Percentiles rank a stretch among this genome's conserved stretches.
Conservation (phyloP, 2,329 filamentous ascomycete species). For the Aspergillus hortae region DNA sequence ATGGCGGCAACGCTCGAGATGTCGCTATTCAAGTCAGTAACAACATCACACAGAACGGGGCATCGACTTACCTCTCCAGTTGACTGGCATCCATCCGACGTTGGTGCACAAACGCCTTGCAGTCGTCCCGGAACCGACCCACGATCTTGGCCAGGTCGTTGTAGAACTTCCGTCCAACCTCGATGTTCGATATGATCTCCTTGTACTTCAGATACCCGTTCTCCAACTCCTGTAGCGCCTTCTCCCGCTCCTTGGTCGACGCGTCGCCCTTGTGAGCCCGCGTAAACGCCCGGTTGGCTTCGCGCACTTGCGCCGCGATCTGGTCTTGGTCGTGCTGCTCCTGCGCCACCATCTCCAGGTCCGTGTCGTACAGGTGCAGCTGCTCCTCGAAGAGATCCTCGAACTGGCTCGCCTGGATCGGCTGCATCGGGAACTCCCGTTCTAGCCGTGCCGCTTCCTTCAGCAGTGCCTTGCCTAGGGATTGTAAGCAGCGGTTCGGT, state of each 20-base stretch:
- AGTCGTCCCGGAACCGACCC: slow-evolving; percentile 76
- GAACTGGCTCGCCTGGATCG: slow-evolving; percentile 83
- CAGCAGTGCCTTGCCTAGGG: slow-evolving; percentile 66
- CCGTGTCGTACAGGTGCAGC: slow-evolving; percentile 75
- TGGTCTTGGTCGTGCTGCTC: slow-evolving; percentile 75
- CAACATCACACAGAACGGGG: not conserved
- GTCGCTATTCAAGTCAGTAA: slow-evolving; percentile 41
- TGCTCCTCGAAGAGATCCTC: slow-evolving; percentile 85
- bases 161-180: slow-evolving; percentile 92
- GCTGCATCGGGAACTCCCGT: slow-evolving; percentile 77
- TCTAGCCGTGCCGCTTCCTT: slow-evolving; percentile 81
- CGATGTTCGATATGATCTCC: slow-evolving; percentile 87
- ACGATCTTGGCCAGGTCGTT: slow-evolving; percentile 91
- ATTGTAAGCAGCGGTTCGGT: slow-evolving; percentile 19
- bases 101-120: slow-evolving; percentile 72
- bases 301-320: slow-evolving; percentile 64
- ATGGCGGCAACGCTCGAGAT: slow-evolving; percentile 54
- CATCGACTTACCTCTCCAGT: slow-evolving; percentile 62
- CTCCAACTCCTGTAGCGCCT: slow-evolving; percentile 81
- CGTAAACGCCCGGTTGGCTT: slow-evolving; percentile 75
- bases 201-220: slow-evolving; percentile 95
- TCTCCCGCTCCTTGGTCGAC: slow-evolving; percentile 70
- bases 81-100: slow-evolving; percentile 75
- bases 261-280: slow-evolving; percentile 66
- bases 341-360: slow-evolving; percentile 66